A percentile compares a stretch with the other conserved stretches of the same genome.
Conservation (phyloP, 1,139 yeast species). For the Scheffersomyces lignicola region DNA sequence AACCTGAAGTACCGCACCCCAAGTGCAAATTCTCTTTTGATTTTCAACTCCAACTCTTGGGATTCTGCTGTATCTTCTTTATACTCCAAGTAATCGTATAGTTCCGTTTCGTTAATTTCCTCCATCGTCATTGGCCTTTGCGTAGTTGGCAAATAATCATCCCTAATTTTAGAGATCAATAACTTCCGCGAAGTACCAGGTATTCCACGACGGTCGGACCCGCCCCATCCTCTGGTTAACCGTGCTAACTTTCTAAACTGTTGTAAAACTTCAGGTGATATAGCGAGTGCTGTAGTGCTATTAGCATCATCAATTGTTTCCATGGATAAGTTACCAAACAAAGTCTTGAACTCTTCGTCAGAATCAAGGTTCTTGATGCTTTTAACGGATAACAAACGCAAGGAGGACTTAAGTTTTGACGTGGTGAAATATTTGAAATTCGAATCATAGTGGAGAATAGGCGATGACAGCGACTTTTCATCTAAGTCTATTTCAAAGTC, state of each 20-base stretch:
- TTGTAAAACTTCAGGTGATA: constrained; percentile 64
- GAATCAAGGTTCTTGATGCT: constrained; percentile 67
- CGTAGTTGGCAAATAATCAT: constrained; percentile 78
- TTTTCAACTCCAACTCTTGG: constrained; percentile 32
- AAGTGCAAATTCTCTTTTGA: constrained; percentile 41
- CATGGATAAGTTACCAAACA: constrained; percentile 73
- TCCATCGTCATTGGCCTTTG: constrained; percentile 66
- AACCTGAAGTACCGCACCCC: constrained; percentile 61
- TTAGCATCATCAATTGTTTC: constrained; percentile 76
- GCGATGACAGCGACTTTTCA: constrained; percentile 35
- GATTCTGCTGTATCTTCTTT: constrained; percentile 36
- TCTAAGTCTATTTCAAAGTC: constrained; percentile 35
- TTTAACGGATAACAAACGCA: constrained; percentile 42
- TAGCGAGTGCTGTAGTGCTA: constrained; percentile 55
- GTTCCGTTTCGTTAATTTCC: constrained; percentile 43
- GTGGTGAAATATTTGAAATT: constrained; percentile 49
- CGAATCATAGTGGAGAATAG: constrained; percentile 37
- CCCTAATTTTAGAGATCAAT: constrained; percentile 68
- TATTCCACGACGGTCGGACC: constrained; percentile 67
- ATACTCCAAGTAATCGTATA: constrained; percentile 36
- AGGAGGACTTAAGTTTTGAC: constrained; percentile 35
- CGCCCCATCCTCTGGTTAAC: constrained; percentile 79
- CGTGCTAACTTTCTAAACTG: constrained; percentile 64
- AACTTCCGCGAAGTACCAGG: constrained; percentile 75
- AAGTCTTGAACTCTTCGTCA: constrained; percentile 69